Conservation (phyloP, 2,329 filamentous ascomycete genomes). For the Trichoderma gracile region DNA sequence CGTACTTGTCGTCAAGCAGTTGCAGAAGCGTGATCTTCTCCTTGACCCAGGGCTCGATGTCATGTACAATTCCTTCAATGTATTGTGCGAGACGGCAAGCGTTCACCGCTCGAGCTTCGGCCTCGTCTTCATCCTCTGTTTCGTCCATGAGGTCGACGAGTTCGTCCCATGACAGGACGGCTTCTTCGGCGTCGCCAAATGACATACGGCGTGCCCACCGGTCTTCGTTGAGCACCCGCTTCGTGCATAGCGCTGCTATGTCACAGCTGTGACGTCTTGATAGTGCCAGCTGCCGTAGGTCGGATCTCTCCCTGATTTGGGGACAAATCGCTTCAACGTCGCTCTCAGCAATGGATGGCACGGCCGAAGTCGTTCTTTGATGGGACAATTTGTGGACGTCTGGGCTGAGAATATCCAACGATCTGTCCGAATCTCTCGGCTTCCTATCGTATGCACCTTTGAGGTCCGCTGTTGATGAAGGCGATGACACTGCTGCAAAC, state of each 20-base stretch:
- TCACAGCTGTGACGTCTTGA: slow-evolving; percentile 63
- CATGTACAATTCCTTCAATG: slow-evolving; percentile 53
- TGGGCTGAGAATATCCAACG: slow-evolving; percentile 38
- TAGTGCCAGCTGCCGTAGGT: slow-evolving; percentile 50
- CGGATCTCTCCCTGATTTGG: slow-evolving; percentile 35
- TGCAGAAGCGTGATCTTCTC: slow-evolving; percentile 58
- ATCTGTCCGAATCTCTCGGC: slow-evolving; percentile 32
- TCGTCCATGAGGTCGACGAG: slow-evolving; percentile 46
- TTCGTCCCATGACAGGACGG: slow-evolving; percentile 67
- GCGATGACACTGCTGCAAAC: slow-evolving; percentile 32
- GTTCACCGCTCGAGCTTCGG: slow-evolving; percentile 50
- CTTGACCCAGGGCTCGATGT: slow-evolving; percentile 62
- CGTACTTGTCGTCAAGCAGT: slow-evolving; percentile 61
- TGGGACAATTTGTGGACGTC: slow-evolving; percentile 48
- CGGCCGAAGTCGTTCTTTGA: slow-evolving; percentile 53
- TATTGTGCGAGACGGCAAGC: slow-evolving; percentile 56
- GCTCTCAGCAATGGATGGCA: slow-evolving; percentile 57
- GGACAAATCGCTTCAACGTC: slow-evolving; percentile 14
- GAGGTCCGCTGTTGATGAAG: slow-evolving; percentile 35
- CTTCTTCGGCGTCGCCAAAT: slow-evolving; percentile 74
- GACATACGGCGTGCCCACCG: slow-evolving; percentile 72
- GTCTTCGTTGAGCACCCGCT: slow-evolving; percentile 51
- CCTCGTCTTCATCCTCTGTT: slow-evolving; percentile 33
- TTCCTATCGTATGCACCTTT: slow-evolving; percentile 31
- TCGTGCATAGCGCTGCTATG: slow-evolving; percentile 36